Evolutionary conservation across 2,329 filamentous ascomycete species (phyloP), one percentile per base, ranked within the genome.

Genomic region (Sphaerulina populicola): DNA sequence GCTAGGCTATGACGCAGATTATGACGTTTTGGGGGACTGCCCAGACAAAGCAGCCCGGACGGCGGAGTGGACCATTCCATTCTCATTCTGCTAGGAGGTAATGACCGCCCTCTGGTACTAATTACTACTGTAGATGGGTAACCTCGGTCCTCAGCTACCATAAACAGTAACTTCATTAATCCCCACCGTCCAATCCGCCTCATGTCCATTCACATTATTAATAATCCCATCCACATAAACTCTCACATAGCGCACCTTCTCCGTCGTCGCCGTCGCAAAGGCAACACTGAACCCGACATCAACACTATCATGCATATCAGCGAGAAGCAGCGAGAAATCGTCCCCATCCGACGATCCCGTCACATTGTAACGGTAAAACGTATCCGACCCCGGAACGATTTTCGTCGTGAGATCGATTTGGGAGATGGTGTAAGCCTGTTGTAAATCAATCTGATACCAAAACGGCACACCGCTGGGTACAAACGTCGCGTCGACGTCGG

Each of bases 351-450:
- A 46, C 15, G 47, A 54, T 2, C 58, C 58, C 12, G 50, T 50
- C n/a, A 60, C 42, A 42, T 49, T 58, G 47, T 57, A 60, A n/a
- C 44, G 47, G 15, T 58, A 50, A 31, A 57, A 60, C 1, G 58
- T 60, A 38, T 60, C 58, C 2, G 54, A 56, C 6, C 58, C 58
- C n/a, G 48, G 50, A 10, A 56, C 51, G 4, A 57, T 29, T 30
- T 51, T 54, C 2, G 56, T 56, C 10, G 54, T 57, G 3, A 60
- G 31, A 21, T 60, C 57, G n/a, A 58, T 43, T 27, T 54, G 52
- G 7, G 50, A 40, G 33, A 60, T 51, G 1, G 40, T 21, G 27
- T 57, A 44, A 0, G 50, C 33, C 11, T 49, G 36, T 12, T 56
- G 52, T 10, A 60, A 42, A 39, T 60, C 56, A 46, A 60, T 55